A percentile compares a stretch with the other conserved stretches of the same genome.
Evolutionary conservation across 2,329 filamentous ascomycete species (phyloP).

Genomic region (Didymella exigua): DNA sequence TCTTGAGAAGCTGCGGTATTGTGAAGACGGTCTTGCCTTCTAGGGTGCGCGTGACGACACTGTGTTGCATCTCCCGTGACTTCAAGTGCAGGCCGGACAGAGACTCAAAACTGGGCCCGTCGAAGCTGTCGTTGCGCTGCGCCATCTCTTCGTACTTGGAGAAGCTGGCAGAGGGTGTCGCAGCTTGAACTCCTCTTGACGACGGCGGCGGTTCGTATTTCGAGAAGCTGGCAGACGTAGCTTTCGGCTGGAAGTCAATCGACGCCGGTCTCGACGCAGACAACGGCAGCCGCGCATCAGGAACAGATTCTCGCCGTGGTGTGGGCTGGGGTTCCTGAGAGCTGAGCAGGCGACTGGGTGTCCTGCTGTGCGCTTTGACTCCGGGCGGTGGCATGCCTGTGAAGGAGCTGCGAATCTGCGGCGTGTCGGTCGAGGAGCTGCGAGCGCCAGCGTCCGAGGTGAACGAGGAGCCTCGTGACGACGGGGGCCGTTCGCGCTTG

Average conservation of each 20-base stretch:
- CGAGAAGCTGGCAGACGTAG: slow-evolving; percentile 25
- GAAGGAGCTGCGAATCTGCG: slow-evolving; percentile 17
- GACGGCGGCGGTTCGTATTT: slow-evolving; percentile 37
- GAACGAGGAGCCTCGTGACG: slow-evolving; percentile 33
- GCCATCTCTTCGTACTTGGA: slow-evolving; percentile 40
- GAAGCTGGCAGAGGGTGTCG: slow-evolving; percentile 24
- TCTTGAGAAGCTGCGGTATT: slow-evolving; percentile 79
- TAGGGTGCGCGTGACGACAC: slow-evolving; percentile 77
- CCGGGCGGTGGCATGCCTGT: slow-evolving; percentile 27
- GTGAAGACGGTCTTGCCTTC: slow-evolving; percentile 76
- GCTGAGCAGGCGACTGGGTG: slow-evolving; percentile 26
- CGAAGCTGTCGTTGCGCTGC: slow-evolving; percentile 57
- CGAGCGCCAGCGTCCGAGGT: slow-evolving; percentile 21
- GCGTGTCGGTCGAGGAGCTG: slow-evolving; percentile 23
- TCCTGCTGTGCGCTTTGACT: slow-evolving; percentile 16
- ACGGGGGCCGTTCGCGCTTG: slow-evolving; percentile 30
- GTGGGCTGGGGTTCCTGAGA: slow-evolving; percentile 23
- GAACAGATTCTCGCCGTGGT: slow-evolving; percentile 28
- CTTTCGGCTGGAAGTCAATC: slow-evolving; percentile 22
- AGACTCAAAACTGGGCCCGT: slow-evolving; percentile 65
- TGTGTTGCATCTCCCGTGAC: slow-evolving; percentile 81
- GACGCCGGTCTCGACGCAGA: slow-evolving; percentile 33
- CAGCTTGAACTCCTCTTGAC: slow-evolving; percentile 25
- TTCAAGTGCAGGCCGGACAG: slow-evolving; percentile 86
- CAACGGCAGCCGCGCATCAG: slow-evolving; percentile 18